Evolutionary conservation across 441 rosid genomes (phyloP), one percentile per base, ranked within the genome.

Genomic region (Viola pubescens): DNA sequence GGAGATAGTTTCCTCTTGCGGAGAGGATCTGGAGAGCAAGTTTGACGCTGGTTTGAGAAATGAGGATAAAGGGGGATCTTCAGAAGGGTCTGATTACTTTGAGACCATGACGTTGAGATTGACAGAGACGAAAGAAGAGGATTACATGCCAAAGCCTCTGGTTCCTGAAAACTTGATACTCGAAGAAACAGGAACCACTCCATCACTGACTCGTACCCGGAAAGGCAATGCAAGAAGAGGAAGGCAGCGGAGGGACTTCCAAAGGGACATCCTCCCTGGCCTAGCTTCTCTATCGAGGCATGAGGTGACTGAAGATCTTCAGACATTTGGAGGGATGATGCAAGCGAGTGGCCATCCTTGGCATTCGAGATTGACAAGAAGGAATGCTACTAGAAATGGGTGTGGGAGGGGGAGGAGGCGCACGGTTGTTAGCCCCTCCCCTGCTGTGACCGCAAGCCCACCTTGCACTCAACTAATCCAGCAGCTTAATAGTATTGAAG

Each of bases 181-280:
- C n/a, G 87, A 89, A 43, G 91, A 81, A 69, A 19, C 72, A 0
- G 87, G 74, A 6, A 69, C 76, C 54, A 64, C 77, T 6, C 47
- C 56, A n/a, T 62, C 75, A 45, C 70, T 73, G 7, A 75, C 67
- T 65, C 74, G 84, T 19, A 70, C 88, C 16, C 79, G 95, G 47
- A 84, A 81, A 72, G 98, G 95, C 62, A 89, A 82, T 59, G 84
- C 82, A 60, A 80, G 94, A 75, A 79, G 98, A 72, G 98, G 98
- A 62, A 85, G 98, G 78, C 95, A 89, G 64, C 78, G 87, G 56
- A 81, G 97, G 82, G 98, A 92, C 77, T 92, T 92, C 78, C 98
- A 87, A 77, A 87, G 97, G 85, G 98, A 92, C 76, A 84, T 87
- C 71, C 98, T 92, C 70, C 98, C 97, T 0, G 95, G 98, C 26